Conservation (phyloP, 306 rosid genomes). For the Acacia melanoxylon region DNA sequence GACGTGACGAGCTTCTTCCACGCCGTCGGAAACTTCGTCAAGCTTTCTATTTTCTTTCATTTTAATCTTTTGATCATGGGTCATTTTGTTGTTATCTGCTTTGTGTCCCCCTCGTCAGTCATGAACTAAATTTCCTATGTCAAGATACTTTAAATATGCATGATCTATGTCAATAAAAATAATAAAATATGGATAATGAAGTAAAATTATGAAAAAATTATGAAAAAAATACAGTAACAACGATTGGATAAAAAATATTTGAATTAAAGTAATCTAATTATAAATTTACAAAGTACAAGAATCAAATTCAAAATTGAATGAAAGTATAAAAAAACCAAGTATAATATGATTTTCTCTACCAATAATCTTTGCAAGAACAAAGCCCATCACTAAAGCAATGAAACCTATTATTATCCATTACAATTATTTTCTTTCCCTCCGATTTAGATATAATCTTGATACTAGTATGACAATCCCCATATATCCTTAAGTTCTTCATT, state of each 20-base stretch:
- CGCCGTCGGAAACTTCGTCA: too few relatives aligned
- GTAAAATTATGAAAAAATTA: background rate
- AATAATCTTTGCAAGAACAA: slow-evolving; percentile 25
- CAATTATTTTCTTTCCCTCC: slow-evolving; percentile 20
- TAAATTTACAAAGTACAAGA: background rate
- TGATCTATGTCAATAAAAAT: background rate
- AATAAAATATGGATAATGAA: background rate
- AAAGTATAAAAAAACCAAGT: background rate
- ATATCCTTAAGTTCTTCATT: slow-evolving; percentile 17
- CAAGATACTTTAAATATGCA: background rate
- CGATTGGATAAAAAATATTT: background rate
- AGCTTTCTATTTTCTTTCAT: too few relatives aligned
- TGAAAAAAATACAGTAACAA: background rate
- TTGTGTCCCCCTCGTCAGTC: too few relatives aligned
- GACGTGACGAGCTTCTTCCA: too few relatives aligned
- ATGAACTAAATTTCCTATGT: too few relatives aligned
- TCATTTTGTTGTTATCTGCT: too few relatives aligned
- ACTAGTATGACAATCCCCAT: slow-evolving; percentile 16
- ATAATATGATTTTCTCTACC: background rate
- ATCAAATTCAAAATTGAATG: background rate
- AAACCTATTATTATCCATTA: slow-evolving; percentile 25
- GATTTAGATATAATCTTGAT: slow-evolving; percentile 17
- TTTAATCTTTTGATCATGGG: too few relatives aligned
- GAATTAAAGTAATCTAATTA: background rate
- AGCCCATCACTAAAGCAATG: slow-evolving; percentile 23